These are phyloP conservation scores for Penicillium macrosclerotiorum DNA, from an alignment of 495 filamentous ascomycete genomes.

Conservation along the genomic window DNA sequence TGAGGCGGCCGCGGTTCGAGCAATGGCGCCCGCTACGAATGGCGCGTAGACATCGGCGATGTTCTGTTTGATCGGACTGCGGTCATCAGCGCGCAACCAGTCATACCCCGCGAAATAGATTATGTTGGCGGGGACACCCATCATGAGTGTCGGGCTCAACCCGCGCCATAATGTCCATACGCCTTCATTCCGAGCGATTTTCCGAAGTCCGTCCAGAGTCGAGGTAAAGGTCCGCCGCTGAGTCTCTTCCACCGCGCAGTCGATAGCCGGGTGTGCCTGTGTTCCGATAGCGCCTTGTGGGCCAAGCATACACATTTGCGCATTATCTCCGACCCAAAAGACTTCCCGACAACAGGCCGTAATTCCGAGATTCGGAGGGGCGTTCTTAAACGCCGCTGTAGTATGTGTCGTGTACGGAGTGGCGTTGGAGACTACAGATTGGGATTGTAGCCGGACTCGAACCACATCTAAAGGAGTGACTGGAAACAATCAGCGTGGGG, in stretches of 20 bases:
- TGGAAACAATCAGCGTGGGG: conserved; percentile 31
- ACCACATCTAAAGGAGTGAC: conserved; percentile 97
- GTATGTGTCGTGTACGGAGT: conserved; percentile 47
- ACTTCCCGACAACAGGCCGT: conserved; percentile 96
- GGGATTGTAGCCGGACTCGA: conserved; percentile 89
- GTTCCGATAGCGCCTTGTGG: conserved; percentile 34
- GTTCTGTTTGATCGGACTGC: conserved; percentile 62
- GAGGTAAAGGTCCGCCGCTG: conserved; percentile 82
- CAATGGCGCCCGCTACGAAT: conserved; percentile 72
- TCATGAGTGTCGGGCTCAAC: conserved; percentile 84
- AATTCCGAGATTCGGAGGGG: conserved; percentile 78
- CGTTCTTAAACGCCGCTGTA: conserved; percentile 58
- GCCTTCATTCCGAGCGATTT: conserved; percentile 96
- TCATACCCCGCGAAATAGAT: conserved; percentile 99
- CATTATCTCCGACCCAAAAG: conserved; percentile 89
- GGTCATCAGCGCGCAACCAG: conserved; percentile 71
- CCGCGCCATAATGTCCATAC: conserved; percentile 86
- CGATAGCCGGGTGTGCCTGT: conserved; percentile 39
- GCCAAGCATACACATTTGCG: conserved; percentile 73
- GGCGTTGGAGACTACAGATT: conserved; percentile 49
- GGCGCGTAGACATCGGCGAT: conserved; percentile 69
- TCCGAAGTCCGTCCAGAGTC: conserved; percentile 86
- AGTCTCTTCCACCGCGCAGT: conserved; percentile 85
- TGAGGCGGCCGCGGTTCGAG: conserved; percentile 75
- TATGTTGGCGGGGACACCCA: conserved; percentile 93